Conservation (phyloP, 345 rosid species). For the Boechera divaricarpa region DNA sequence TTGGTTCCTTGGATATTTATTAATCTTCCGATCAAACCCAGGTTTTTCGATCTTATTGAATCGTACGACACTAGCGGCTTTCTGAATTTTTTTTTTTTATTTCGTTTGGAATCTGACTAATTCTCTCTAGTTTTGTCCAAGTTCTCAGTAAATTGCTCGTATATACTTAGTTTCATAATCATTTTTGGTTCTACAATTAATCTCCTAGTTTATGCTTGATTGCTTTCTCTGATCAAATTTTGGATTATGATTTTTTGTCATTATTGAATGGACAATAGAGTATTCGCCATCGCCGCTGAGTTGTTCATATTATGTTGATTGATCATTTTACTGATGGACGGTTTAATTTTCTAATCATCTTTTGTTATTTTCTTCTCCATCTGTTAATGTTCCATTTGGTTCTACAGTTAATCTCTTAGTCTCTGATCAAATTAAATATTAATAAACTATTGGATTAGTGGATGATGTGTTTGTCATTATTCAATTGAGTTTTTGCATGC, state of each 20-base stretch:
- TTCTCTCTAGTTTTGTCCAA: slow-evolving; percentile 1
- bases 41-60: not conserved
- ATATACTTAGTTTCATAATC: not conserved
- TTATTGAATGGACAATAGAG: not conserved
- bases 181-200: not conserved
- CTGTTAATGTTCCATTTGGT: not conserved
- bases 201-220: not conserved
- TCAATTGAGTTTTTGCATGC: slow-evolving; percentile 13
- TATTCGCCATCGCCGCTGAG: not conserved
- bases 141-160: not conserved
- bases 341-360: not conserved
- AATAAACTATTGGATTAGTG: not conserved
- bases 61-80: not conserved
- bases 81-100: not conserved
- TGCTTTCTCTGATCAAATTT: not conserved
- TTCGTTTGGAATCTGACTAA: slow-evolving; percentile 3
- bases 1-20: not conserved
- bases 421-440: not conserved
- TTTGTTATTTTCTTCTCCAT: not conserved
- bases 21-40: not conserved
- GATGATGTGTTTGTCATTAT: slow-evolving; percentile 2
- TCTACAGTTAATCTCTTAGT: not conserved
- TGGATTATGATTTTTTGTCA: not conserved
- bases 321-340: not conserved
- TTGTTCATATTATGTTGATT: not conserved